Evolutionary conservation across 495 filamentous ascomycete genomes (phyloP).

Genomic region (Stereocaulon alpinum): DNA sequence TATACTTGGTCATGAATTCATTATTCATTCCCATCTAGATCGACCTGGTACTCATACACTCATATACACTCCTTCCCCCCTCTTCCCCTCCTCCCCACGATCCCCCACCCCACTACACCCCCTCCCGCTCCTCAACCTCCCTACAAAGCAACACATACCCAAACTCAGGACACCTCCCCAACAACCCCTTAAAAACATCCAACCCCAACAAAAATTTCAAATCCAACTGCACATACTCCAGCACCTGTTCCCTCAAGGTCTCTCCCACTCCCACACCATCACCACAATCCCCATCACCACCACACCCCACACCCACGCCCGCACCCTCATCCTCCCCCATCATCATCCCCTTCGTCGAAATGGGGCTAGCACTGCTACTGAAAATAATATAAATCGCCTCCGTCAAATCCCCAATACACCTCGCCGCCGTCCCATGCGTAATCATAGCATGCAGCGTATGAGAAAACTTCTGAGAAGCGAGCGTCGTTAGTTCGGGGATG

Average conservation of each 20-base stretch:
- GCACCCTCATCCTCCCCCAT: neutral
- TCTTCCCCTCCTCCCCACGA: neutral
- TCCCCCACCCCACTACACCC: neutral
- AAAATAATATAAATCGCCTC: neutral
- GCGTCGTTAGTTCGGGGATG: neutral
- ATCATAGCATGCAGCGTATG: neutral
- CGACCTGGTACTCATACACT: too few species aligned
- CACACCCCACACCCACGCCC: neutral
- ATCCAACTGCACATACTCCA: conserved; percentile 3
- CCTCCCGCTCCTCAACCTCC: neutral
- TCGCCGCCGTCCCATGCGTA: neutral
- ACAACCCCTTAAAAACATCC: neutral
- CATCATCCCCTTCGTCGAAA: neutral
- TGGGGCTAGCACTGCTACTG: too few species aligned
- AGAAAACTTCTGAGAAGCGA: neutral
- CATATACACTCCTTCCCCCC: neutral
- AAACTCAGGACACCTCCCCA: neutral
- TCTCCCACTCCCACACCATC: neutral
- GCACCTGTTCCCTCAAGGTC: neutral
- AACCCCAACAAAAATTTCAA: neutral
- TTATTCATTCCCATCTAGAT: neutral
- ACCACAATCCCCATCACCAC: neutral
- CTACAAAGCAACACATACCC: neutral
- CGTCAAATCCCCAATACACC: neutral
- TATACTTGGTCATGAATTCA: neutral